Base-by-base conservation (phyloP, 805 yeast genomes). In the Diddensiella santjacobensis region DNA sequence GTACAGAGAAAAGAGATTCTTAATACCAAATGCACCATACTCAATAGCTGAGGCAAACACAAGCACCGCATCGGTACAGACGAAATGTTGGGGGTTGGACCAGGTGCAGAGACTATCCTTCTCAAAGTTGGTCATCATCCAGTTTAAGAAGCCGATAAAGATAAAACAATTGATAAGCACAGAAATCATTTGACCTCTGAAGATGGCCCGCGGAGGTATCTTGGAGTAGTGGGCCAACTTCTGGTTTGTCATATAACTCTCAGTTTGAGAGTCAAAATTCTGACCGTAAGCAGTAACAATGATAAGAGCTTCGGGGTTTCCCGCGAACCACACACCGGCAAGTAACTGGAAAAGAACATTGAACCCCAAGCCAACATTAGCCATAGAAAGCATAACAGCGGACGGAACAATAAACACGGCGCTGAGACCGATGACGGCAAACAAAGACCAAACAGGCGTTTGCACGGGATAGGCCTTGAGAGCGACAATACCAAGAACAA, bases 301-400 rank as follows among this genome's bases (percentile, higher is more conserved):
- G 70, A 74, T 77, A 44, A 78, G 63, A 3, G 82, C 82, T 36
- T 68, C 61, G 20, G 80, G 81, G 69, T 72, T 70, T 1, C 81
- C 86, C 2, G 87, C 87, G 18, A 80, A 69, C 45, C 83, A 76
- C 58, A 80, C 81, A 2, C 88, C 88, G 42, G 79, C 77, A 44
- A 84, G 71, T 47, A 84, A 67, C 57, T 83, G 87, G 5, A 80
- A 77, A 45, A 83, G 64, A 1, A 82, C 86, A 59, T 79, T 79
- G 54, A 83, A 67, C 15, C 82, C 81, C 51, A 81, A 71, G 2
- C 73, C 59, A 44, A 67, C 73, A 40, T 81, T 82, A 0, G 87
- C 79, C 29, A 77, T 75, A 5, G 87, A 79, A 22, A 75, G 76
- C 45, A 83, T 71, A 8, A 83, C 68, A 3, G 81, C 76, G 22